Conservation (phyloP, 2,329 filamentous ascomycete genomes). For the Volutella citrinella region DNA sequence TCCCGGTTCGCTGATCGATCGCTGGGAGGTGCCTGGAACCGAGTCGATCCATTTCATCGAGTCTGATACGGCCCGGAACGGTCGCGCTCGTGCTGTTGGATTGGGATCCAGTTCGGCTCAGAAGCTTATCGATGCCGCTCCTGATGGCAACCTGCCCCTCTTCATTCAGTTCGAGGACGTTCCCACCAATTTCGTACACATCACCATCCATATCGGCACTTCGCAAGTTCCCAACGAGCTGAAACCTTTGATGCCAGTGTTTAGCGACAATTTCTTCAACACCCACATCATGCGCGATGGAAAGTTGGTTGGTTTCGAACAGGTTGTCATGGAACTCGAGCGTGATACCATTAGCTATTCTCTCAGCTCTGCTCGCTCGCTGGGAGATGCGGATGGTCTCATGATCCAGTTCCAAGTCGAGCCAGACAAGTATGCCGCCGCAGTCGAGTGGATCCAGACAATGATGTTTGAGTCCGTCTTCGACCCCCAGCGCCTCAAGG, state of each 20-base stretch:
- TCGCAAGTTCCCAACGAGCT: conserved; percentile 73
- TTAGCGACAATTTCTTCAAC: conserved; percentile 91
- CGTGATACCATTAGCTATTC: conserved; percentile 84
- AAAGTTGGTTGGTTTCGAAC: conserved; percentile 78
- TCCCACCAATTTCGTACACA: conserved; percentile 85
- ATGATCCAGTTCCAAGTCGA: conserved; percentile 83
- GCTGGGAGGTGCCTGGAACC: conserved; percentile 77
- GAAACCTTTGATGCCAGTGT: conserved; percentile 80
- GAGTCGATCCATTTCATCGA: conserved; percentile 95
- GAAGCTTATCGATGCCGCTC: conserved; percentile 68
- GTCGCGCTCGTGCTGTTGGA: conserved; percentile 71
- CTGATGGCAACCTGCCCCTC: conserved; percentile 60
- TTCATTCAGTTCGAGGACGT: conserved; percentile 98
- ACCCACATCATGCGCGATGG: conserved; percentile 79
- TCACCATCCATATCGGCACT: conserved; percentile 79
- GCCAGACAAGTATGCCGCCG: conserved; percentile 77
- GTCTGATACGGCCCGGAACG: conserved; percentile 79
- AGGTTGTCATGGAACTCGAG: conserved; percentile 88
- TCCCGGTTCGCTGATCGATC: conserved; percentile 74
- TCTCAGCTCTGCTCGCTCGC: conserved; percentile 63
- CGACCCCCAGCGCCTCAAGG: conserved; percentile 63
- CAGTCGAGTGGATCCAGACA: conserved; percentile 79
- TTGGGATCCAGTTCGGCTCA: conserved; percentile 68
- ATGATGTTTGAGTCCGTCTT: conserved; percentile 89
- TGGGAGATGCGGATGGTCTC: conserved; percentile 80